Base-by-base conservation (phyloP, 495 filamentous ascomycete species). In the Aspergillus leporis region DNA sequence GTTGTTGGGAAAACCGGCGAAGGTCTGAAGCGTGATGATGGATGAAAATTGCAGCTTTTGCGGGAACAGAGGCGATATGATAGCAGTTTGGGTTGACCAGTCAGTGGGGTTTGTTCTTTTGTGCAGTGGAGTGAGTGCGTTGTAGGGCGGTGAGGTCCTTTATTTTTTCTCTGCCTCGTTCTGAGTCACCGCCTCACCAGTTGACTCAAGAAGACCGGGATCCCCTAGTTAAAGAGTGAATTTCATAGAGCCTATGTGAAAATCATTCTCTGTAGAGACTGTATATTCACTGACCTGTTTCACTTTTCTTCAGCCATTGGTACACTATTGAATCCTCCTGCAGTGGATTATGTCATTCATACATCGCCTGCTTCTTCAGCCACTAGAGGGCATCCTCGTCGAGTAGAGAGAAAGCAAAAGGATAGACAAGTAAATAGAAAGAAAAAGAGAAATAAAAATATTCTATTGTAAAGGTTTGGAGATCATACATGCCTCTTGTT, bases 81-180 rank as follows among this genome's bases (percentile, higher is more conserved):
- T 74, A 69, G 66, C 67, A 63, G 48, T 58, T 51, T 56, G 51
- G 59, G 49, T 60, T 51, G 59, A 58, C 58, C 58, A 61, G 60
- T 64, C 61, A 64, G 64, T 53, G 51, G 51, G 32, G 32, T 40
- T 53, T 40, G 60, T 63, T 67, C 61, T 58, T 76, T 75, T 76
- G 74, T 77, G 76, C 70, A 76, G 76, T 76, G 76, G 76, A 76
- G 70, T 67, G 70, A 65, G 68, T 68, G 63, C 65, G 68, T n/a
- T 41, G 38, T 41, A 41, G 43, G 72, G 74, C 73, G 75, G 70
- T 76, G 70, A 67, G 54, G 51, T 52, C 19, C 28, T 36, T 51
- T 58, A 51, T 54, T 49, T 58, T 60, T 58, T 28, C 38, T 49
- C 22, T 31, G 51, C 31, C 56, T 34, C 25, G 30, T 28, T 53